Base-by-base conservation (phyloP, 2,329 filamentous ascomycete species). In the Diaporthe humulicola region DNA sequence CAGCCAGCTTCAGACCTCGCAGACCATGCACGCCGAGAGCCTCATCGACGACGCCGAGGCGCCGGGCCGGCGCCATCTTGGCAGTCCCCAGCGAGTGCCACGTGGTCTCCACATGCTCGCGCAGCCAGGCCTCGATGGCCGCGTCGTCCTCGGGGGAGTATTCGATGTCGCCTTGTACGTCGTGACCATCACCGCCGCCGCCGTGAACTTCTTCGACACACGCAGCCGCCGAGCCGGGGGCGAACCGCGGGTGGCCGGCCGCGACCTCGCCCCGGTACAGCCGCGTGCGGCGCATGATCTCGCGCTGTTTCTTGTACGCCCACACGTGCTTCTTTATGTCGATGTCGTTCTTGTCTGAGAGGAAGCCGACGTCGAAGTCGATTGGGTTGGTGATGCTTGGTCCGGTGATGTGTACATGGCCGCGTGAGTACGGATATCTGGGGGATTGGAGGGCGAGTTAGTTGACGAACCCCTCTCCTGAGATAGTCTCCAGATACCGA, bases 221-320 rank as follows among this genome's bases (percentile, higher is more conserved):
- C 0, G 82, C 82, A 0, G 87, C 88, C 14, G 82, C 80, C 1
- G 86, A 88, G 0, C 79, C 82, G 0, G 82, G 73, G 0, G 85
- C 78, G 78, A 89, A 90, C 17, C 80, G 79, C 1, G 88, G 88
- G 71, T 88, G 86, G 0, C 84, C 81, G 6, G 81, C 74, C 7
- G 83, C 79, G 5, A 87, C 42, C 78, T 89, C 85, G 78, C 90
- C 85, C 73, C 85, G 78, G 81, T 88, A 92, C 75, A 86, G 84
- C 3, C 85, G 81, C 78, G 90, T 88, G 22, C 90, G 88, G 4
- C 91, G 87, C 30, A 86, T 83, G 71, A 93, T 87, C 80, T 92
- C 90, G 4, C 92, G 89, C 15, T 86, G 85, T 78, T 88, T 88
- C 82, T 93, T 93, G 83, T 93, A 93, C 0, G 84, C 88, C 90